Base-by-base conservation (phyloP, 768 basidiomycete genomes). In the Suillus discolor region DNA sequence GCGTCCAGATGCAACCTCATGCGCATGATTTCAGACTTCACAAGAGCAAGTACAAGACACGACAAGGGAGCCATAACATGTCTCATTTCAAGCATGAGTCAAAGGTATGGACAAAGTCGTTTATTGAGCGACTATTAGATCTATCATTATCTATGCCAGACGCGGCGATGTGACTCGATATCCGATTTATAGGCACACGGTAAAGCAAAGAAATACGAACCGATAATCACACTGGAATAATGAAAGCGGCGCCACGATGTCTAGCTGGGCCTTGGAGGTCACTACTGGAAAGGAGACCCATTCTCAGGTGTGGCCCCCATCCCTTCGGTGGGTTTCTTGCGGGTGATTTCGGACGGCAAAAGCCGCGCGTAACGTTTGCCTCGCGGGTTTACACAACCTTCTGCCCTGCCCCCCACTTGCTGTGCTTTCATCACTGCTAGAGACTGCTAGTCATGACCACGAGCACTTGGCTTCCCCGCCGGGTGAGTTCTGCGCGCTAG, bases 311-410 rank as follows among this genome's bases (percentile, higher is more conserved):
- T 31, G 51, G 51, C 53, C 53, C 9, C 28, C 53, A 9, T 54
- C 31, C 25, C 25, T 51, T 51, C 28, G 25, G 25, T 53, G 28
- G 28, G 53, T 18, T 54, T 31, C 28, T 34, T 31, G 42, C 66
- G 66, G 66, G 64, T 57, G 45, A 66, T 66, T 49, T 66, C 66
- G 66, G 66, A 49, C 53, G 55, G 66, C 42, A 63, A 65, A 45
- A 47, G 53, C 62, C 63, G 66, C 59, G 59, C 57, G 63, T 60
- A 60, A 28, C 9, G 53, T 20, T 41, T 65, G 39, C 12, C 25
- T 28, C 3, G 59, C 44, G 49, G 11, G 36, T 4, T 31, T 16
- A 28, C 8, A 62, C 8, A 28, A 63, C n/a, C 5, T 53, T 31
- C 61, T 59, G 18, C 25, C 39, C 16, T 45, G 9, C 36, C 38